A percentile compares a stretch with the other conserved stretches of the same genome.
Evolutionary conservation across 2,329 filamentous ascomycete genomes (phyloP).

Genomic region (Diaporthe vaccinii): DNA sequence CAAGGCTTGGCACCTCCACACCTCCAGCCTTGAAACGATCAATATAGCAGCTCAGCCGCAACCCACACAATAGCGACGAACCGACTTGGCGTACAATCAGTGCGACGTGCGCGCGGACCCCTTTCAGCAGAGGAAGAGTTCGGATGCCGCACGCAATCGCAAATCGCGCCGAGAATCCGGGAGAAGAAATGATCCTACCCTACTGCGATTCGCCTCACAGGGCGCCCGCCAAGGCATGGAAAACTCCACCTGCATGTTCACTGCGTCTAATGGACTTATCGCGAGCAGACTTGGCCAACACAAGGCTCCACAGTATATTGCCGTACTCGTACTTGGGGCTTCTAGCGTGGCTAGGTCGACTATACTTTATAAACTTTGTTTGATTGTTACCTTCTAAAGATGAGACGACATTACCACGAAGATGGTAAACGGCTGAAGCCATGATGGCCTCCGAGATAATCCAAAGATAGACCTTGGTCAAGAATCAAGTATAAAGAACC

Average conservation of each 20-base stretch:
- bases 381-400: conserved; percentile 14
- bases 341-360: neutral
- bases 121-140: neutral
- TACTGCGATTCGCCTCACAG: neutral
- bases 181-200: neutral
- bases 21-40: neutral
- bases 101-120: conserved; percentile 20
- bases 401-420: conserved; percentile 10
- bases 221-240: neutral
- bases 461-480: neutral
- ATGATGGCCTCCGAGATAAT: neutral
- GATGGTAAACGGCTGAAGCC: neutral
- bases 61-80: neutral
- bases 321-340: neutral
- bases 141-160: conserved; percentile 9
- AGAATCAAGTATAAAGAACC: neutral
- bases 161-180: conserved; percentile 1
- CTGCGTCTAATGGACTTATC: conserved; percentile 7
- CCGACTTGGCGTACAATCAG: neutral
- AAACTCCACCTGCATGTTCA: neutral
- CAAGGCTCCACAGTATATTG: neutral
- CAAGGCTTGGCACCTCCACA: neutral
- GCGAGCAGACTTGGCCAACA: neutral
- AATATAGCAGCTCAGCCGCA: conserved; percentile 19
- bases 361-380: neutral